Evolutionary conservation across 371 early-diverging fungal species (phyloP).

Genomic region (Lichtheimia ramosa): DNA sequence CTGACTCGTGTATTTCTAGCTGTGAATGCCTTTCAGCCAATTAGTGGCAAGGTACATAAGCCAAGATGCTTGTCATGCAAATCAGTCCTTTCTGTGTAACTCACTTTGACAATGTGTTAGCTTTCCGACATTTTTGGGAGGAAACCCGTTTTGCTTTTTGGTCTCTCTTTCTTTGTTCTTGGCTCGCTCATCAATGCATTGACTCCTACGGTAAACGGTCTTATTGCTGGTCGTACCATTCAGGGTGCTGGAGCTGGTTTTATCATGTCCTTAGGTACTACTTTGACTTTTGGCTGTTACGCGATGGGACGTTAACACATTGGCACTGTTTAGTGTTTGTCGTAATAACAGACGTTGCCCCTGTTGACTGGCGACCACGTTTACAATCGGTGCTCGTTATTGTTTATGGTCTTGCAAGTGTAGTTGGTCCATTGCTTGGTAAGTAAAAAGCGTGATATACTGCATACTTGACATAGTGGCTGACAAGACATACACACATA

Average conservation of each 20-base stretch:
- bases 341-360: slow-evolving; percentile 73
- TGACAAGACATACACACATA: too few species aligned
- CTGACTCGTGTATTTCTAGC: slow-evolving; percentile 22
- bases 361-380: slow-evolving; percentile 67
- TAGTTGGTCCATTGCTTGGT: slow-evolving; percentile 63
- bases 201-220: slow-evolving; percentile 23
- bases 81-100: neutral
- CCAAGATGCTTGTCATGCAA: slow-evolving; percentile 1
- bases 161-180: slow-evolving; percentile 26
- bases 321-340: slow-evolving; percentile 52
- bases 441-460: too few species aligned
- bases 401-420: slow-evolving; percentile 70
- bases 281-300: too few species aligned
- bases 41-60: slow-evolving; percentile 52
- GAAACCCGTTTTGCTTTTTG: slow-evolving; percentile 27
- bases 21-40: slow-evolving; percentile 50
- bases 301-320: too few species aligned
- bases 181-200: slow-evolving; percentile 24
- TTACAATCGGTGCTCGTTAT: slow-evolving; percentile 59
- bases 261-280: slow-evolving; percentile 40
- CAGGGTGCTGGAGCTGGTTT: slow-evolving; percentile 75
- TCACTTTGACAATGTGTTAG: neutral
- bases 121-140: slow-evolving; percentile 41
- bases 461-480: too few species aligned
- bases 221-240: slow-evolving; percentile 67